These are phyloP conservation scores for Sungouiella thailandica DNA, from an alignment of 805 yeast species.

Conservation along the genomic window DNA sequence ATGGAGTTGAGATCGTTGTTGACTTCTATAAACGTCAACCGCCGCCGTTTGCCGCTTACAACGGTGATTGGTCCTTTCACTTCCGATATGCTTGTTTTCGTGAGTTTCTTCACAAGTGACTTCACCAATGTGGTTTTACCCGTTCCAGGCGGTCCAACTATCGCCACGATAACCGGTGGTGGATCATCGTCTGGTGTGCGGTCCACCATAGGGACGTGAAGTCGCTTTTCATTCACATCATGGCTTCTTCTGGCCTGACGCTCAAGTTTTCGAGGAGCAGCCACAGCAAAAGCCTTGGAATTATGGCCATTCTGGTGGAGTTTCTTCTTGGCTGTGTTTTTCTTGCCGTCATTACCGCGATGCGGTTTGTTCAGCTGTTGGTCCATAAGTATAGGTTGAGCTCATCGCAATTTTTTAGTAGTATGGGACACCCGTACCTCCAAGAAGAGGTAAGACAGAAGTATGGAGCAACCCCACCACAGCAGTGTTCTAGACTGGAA, in stretches of 20 bases:
- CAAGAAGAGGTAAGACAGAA: too few relatives aligned
- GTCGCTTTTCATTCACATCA: conserved; percentile 75
- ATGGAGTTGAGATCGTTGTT: conserved; percentile 89
- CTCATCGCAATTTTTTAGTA: conserved; percentile 7
- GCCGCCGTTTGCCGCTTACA: conserved; percentile 89
- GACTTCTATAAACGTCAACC: conserved; percentile 90
- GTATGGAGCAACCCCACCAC: too few relatives aligned
- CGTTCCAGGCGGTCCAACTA: conserved; percentile 98
- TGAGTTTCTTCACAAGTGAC: conserved; percentile 78
- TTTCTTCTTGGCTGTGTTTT: conserved; percentile 73
- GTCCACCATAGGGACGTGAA: conserved; percentile 97
- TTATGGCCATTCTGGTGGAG: conserved; percentile 75
- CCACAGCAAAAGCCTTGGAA: conserved; percentile 41
- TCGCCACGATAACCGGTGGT: conserved; percentile 93
- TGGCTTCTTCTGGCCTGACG: conserved; percentile 78
- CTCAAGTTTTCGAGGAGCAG: conserved; percentile 76
- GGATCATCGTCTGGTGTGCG: conserved; percentile 97
- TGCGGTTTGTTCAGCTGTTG: conserved; percentile 78
- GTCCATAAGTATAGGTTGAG: conserved; percentile 6
- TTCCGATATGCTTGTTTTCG: conserved; percentile 81
- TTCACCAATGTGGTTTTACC: conserved; percentile 93
- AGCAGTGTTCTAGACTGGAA: too few relatives aligned
- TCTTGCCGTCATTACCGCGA: conserved; percentile 46
- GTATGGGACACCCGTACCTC: conserved; percentile 4
- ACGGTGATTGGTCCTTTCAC: conserved; percentile 95